These are phyloP conservation scores for Aspergillus leporis DNA, from an alignment of 495 filamentous ascomycete genomes.

Conservation along the genomic window DNA sequence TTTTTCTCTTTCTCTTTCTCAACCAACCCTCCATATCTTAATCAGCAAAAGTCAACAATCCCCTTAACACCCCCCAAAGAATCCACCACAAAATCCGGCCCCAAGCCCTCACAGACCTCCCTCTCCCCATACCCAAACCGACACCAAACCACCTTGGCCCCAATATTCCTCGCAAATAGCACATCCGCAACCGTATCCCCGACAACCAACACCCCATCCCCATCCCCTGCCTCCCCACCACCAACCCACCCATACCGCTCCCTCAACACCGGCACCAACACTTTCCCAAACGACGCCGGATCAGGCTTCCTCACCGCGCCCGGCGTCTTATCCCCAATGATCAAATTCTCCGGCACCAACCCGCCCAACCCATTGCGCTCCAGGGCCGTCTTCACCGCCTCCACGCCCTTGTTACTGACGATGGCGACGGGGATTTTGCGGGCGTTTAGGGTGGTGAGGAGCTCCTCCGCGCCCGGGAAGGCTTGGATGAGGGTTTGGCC, in stretches of 20 bases:
- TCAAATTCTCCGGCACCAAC: slow-evolving; percentile 21
- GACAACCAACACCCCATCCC: slow-evolving; percentile 23
- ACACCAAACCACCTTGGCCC: slow-evolving; percentile 15
- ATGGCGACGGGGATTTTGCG: slow-evolving; percentile 24
- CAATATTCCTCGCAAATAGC: slow-evolving; percentile 18
- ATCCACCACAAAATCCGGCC: slow-evolving; percentile 19
- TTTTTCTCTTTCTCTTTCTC: too few species aligned
- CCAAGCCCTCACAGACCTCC: background rate
- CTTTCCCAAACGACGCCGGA: slow-evolving; percentile 24
- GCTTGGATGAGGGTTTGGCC: slow-evolving; percentile 26
- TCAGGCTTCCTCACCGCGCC: slow-evolving; percentile 29
- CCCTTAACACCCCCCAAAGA: background rate
- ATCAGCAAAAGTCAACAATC: too few species aligned
- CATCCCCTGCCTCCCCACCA: background rate
- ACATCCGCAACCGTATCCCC: slow-evolving; percentile 20
- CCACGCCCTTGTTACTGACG: slow-evolving; percentile 31
- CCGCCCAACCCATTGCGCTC: slow-evolving; percentile 17
- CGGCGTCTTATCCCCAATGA: slow-evolving; percentile 27
- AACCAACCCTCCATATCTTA: too few species aligned
- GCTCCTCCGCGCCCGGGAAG: slow-evolving; percentile 23
- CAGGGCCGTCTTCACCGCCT: slow-evolving; percentile 25
- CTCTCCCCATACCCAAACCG: slow-evolving; percentile 17
- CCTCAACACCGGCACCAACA: slow-evolving; percentile 22
- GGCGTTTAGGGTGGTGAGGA: slow-evolving; percentile 18
- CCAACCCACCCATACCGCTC: background rate